Evolutionary conservation across 768 basidiomycete genomes (phyloP).

Genomic region (Boletus pseudopeckii): DNA sequence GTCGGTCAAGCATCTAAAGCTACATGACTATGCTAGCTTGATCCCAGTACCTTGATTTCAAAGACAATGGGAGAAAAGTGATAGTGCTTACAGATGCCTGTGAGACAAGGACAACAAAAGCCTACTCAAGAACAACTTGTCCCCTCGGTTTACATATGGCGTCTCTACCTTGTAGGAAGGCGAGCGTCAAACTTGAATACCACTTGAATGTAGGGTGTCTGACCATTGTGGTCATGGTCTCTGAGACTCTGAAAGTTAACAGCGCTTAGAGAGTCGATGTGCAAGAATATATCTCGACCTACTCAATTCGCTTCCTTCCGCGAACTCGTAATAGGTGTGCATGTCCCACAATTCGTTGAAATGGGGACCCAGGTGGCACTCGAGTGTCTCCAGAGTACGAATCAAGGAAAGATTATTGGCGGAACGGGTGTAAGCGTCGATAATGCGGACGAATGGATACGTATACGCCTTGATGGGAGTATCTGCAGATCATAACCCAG

Average conservation of each 20-base stretch:
- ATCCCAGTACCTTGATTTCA: constrained; percentile 41
- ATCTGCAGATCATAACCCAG: constrained; percentile 20
- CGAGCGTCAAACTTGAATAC: not conserved
- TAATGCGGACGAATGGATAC: constrained; percentile 14
- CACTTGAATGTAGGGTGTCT: not conserved
- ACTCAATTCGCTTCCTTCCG: constrained; percentile 41
- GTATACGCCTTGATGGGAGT: constrained; percentile 23
- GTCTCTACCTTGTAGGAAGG: constrained; percentile 33
- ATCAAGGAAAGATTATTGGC: constrained; percentile 38
- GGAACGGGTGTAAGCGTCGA: constrained; percentile 35
- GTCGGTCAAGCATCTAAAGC: constrained; percentile 35
- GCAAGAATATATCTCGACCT: constrained; percentile 9
- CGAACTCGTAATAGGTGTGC: constrained; percentile 46
- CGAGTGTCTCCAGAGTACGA: constrained; percentile 36
- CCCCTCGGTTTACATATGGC: constrained; percentile 35
- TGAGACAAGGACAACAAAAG: not conserved
- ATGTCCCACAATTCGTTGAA: constrained; percentile 44
- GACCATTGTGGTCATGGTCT: constrained; percentile 44
- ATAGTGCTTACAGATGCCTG: constrained; percentile 19
- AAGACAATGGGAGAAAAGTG: not conserved
- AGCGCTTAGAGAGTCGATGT: not conserved
- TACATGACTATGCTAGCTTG: constrained; percentile 47
- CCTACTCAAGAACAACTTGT: too few relatives aligned
- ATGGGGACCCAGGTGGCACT: constrained; percentile 39
- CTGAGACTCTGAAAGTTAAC: too few relatives aligned